Conservation (phyloP, 495 filamentous ascomycete genomes). For the Xeromyces bisporus region DNA sequence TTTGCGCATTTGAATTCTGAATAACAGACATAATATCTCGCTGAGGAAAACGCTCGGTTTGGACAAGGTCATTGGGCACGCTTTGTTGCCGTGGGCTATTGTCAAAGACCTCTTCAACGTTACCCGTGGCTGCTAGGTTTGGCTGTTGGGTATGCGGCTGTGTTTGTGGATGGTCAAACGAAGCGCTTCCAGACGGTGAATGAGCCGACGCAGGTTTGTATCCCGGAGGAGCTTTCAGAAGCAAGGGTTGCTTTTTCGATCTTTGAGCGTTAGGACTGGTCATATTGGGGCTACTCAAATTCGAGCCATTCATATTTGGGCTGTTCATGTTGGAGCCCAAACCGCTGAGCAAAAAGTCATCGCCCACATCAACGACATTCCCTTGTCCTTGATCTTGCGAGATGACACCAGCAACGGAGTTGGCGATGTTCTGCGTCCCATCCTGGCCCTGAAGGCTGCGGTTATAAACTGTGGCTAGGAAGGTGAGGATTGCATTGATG, state of each 20-base stretch:
- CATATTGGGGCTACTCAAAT: conserved; percentile 19
- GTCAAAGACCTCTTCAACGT: conserved; percentile 30
- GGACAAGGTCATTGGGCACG: conserved; percentile 6
- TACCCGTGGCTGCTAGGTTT: conserved; percentile 17
- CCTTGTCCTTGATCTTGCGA: conserved; percentile 47
- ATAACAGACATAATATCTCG: conserved; percentile 80
- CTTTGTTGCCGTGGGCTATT: conserved; percentile 20
- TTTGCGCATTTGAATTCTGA: conserved; percentile 56
- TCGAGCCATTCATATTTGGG: no score
- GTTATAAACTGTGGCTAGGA: conserved; percentile 91
- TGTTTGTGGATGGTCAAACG: conserved; percentile 16
- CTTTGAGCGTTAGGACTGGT: conserved; percentile 22
- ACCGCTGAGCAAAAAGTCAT: conserved; percentile 30
- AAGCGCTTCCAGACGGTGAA: conserved; percentile 18
- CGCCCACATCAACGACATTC: conserved; percentile 60
- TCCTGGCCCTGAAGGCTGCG: conserved; percentile 51
- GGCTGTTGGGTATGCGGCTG: conserved; percentile 21
- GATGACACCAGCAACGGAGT: conserved; percentile 54
- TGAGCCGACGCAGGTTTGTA: conserved; percentile 26
- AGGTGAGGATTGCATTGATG: conserved; percentile 94
- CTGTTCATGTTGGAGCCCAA: conserved; percentile 21
- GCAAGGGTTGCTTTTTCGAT: conserved; percentile 30
- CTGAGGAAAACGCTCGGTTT: conserved; percentile 25
- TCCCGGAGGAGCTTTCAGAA: conserved; percentile 32
- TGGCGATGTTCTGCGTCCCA: conserved; percentile 46